phyloP scores from a whole-genome alignment of 192 early-diverging fungal genomes.

The Coemansia sp. region DNA sequence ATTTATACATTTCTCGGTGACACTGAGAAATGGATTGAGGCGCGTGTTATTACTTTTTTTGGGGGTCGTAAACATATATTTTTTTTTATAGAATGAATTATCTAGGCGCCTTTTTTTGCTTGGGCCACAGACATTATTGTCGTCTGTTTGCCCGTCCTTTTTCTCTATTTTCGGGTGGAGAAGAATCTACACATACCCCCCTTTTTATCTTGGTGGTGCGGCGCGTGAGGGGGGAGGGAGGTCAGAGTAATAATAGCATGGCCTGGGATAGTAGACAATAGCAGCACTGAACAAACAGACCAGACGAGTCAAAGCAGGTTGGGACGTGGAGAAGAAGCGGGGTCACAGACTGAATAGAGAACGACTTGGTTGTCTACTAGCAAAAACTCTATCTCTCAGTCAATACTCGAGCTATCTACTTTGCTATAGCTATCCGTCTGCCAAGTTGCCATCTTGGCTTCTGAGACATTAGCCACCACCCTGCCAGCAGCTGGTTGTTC shows the following conservation, averaged over 20 bases:
- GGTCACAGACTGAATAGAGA: background rate
- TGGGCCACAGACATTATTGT: background rate
- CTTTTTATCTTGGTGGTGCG: background rate
- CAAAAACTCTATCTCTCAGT: background rate
- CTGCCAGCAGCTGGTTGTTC: background rate
- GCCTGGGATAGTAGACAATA: background rate
- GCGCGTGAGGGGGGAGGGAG: background rate
- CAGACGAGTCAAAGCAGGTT: background rate
- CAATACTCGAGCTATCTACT: background rate
- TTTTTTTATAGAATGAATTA: background rate
- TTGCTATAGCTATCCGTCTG: no score
- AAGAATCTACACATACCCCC: background rate
- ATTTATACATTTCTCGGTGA: background rate
- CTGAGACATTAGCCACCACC: background rate
- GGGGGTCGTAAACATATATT: background rate
- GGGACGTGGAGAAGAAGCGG: background rate
- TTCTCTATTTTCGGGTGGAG: background rate
- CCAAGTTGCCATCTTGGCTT: background rate
- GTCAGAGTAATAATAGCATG: background rate
- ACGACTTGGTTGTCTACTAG: background rate
- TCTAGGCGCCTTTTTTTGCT: background rate
- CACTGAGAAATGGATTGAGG: background rate
- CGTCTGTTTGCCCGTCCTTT: background rate
- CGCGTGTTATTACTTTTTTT: slow-evolving; percentile 1
- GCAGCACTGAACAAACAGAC: background rate